phyloP scores from a whole-genome alignment of 129 eudicot species.

The Centella asiatica region DNA sequence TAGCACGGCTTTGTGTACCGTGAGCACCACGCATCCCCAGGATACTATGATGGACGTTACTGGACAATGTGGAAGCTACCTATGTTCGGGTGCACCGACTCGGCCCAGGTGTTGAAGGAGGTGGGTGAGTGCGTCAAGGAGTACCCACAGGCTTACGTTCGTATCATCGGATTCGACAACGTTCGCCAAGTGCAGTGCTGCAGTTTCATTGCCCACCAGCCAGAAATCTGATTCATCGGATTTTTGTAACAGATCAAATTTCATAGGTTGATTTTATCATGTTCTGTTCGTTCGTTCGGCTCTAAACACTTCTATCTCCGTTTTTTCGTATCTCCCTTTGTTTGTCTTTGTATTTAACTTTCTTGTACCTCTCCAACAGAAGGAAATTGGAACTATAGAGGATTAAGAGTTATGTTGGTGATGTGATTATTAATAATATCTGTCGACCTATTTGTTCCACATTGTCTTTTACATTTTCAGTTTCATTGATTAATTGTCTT shows the following conservation, averaged over 20 bases:
- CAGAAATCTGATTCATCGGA: conserved; percentile 3
- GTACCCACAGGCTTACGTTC: conserved; percentile 46
- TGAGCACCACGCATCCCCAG: conserved; percentile 54
- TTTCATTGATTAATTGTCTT: too few relatives aligned
- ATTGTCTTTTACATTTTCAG: too few relatives aligned
- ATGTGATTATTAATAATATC: background rate
- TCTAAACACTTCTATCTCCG: background rate
- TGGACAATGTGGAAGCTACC: conserved; percentile 88
- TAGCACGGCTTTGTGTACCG: conserved; percentile 59
- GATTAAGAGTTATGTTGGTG: conserved; percentile 5
- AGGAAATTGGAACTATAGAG: conserved; percentile 12
- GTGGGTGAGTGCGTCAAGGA: conserved; percentile 40
- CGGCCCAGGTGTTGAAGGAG: conserved; percentile 50
- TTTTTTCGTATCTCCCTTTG: background rate
- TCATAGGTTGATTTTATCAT: background rate
- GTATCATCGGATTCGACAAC: conserved; percentile 75
- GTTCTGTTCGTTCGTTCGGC: background rate
- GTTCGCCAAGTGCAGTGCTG: conserved; percentile 55
- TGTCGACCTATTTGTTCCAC: background rate
- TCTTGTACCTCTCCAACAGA: conserved; percentile 1
- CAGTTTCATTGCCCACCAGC: conserved; percentile 65
- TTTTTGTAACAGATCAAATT: too few relatives aligned
- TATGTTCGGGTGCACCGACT: conserved; percentile 73
- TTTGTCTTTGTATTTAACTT: background rate
- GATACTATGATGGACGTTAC: conserved; percentile 81